phyloP scores from a whole-genome alignment of 495 filamentous ascomycete species.

The Aspergillus steynii region DNA sequence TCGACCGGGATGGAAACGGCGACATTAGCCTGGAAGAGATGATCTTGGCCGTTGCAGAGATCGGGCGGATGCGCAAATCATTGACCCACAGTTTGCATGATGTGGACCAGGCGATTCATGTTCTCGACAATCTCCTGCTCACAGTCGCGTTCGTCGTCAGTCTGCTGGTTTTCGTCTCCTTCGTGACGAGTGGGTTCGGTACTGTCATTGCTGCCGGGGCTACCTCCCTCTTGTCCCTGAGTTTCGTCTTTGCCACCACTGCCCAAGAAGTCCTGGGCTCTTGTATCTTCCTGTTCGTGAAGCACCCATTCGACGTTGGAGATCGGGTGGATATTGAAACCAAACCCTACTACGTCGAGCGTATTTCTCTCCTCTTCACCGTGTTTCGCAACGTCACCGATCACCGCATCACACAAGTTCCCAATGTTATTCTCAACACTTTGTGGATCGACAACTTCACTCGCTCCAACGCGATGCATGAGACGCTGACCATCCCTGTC shows the following conservation, averaged over 20 bases:
- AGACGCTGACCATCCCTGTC: conserved; percentile 75
- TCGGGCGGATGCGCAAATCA: conserved; percentile 78
- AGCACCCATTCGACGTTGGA: conserved; percentile 91
- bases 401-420: conserved; percentile 83
- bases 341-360: conserved; percentile 79
- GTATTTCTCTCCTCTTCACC: conserved; percentile 92
- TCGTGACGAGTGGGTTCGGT: conserved; percentile 80
- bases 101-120: conserved; percentile 90
- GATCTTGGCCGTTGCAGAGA: conserved; percentile 80
- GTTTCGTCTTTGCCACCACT: conserved; percentile 90
- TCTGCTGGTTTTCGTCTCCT: conserved; percentile 86
- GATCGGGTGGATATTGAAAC: conserved; percentile 82
- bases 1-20: conserved; percentile 89
- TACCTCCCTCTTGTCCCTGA: conserved; percentile 88
- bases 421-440: conserved; percentile 87
- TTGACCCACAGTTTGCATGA: conserved; percentile 93
- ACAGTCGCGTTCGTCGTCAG: conserved; percentile 76
- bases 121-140: conserved; percentile 80
- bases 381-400: conserved; percentile 82
- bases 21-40: conserved; percentile 95
- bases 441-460: conserved; percentile 93
- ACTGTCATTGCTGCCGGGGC: conserved; percentile 92
- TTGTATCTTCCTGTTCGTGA: conserved; percentile 98
- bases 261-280: conserved; percentile 92
- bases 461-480: conserved; percentile 87